Base-by-base conservation (phyloP, 176 grass and related monocot species). In the Leersia perrieri region DNA sequence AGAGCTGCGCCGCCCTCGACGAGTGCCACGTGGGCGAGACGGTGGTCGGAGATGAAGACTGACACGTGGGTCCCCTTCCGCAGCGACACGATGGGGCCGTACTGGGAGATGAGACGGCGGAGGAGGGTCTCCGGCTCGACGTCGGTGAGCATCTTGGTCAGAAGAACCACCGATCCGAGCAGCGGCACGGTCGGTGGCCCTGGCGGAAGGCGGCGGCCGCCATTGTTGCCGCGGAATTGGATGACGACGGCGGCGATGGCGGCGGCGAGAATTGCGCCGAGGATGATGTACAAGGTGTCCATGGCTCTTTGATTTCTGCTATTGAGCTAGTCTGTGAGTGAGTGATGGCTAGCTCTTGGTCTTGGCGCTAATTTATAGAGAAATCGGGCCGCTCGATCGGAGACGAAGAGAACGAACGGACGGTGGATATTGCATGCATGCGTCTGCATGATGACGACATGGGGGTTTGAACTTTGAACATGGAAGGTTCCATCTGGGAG, bases 41-140 rank as follows among this genome's bases (percentile, higher is more conserved):
- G 73, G 38, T 67, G 63, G 34, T 90, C 91, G 27, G 84, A 74
- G 76, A 93, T 69, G 88, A 88, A 90, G 70, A 90, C 15, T n/a
- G 22, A 20, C 3, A 78, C 60, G 9, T 11, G 47, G 6, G 77
- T 20, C 4, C 84, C 91, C 25, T 82, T 2, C 41, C 76, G 85
- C 28, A 93, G 88, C 13, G 91, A 76, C 16, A 90, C 69, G 26
- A 90, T 63, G 11, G 80, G 84, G 57, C 91, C 91, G 40, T 88
- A 42, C 9, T 29, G 18, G 6, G 3, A 63, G 22, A 87, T 74
- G 30, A 93, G 84, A 41, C 85, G 75, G 27, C 51, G 88, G 34
- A 90, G 84, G 12, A 88, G 68, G 20, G 49, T n/a, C n/a, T n/a
- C n/a, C n/a, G n/a, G 18, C 66, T 88, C 85, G 14, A 30, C 18